Base-by-base conservation (phyloP, 1,284 basidiomycete species). In the Ganoderma meredithae region DNA sequence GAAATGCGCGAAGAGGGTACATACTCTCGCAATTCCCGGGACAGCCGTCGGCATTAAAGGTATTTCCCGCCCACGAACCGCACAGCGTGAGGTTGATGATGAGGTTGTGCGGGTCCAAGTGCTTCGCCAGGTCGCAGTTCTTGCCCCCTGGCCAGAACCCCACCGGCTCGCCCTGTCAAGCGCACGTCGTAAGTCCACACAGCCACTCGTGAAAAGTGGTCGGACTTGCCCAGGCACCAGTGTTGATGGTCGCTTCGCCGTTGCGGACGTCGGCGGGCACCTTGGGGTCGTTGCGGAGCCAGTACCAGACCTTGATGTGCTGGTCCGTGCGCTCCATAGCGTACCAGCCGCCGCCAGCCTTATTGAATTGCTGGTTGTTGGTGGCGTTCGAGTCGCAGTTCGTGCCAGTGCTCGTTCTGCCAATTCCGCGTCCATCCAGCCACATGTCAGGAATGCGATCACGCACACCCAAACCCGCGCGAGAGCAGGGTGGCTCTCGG, bases 301-400 rank as follows among this genome's bases (percentile, higher is more conserved):
- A 90, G 79, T 89, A 90, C 87, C 87, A 90, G 60, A 88, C 80
- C 67, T 84, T 86, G 76, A 89, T 84, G 74, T 79, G 83, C 4
- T 77, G 73, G 22, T 76, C 69, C 3, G 84, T 87, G 55, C 86
- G 82, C 73, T 90, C 87, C 69, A 88, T 79, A 0, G 84, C 87
- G 76, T 72, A 86, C 85, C 86, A 90, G 72, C 90, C 90, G 43
- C 91, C 91, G 19, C 89, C 88, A 41, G 82, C 83, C 17, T 73
- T 71, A 75, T 93, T 91, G 80, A 92, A 91, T 4, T 74, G 69
- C 0, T 82, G 77, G 73, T 93, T 93, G 69, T 81, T 80, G 3
- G 81, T 66, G 6, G 59, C 43, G 55, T 9, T 82, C 10, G 64
- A 63, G 40, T 73, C 64, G 68, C 76, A 77, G 61, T 76, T 69